Evolutionary conservation across 805 yeast genomes (phyloP).

Genomic region (Lachancea cidri): DNA sequence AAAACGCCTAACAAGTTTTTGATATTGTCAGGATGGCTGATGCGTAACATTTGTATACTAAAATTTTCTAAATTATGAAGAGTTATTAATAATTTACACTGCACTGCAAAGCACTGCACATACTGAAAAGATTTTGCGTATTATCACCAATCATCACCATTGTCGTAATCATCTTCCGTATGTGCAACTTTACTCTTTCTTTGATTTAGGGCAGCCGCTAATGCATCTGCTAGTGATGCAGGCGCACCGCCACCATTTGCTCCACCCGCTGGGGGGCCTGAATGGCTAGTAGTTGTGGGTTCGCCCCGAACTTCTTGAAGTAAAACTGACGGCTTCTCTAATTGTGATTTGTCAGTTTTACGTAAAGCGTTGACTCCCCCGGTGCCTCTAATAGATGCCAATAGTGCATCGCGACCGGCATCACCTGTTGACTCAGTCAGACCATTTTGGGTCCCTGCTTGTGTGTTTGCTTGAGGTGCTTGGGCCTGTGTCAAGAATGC

Average conservation of each 20-base stretch:
- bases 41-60: background rate
- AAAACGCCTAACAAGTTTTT: no score
- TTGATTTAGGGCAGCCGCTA: conserved; percentile 77
- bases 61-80: background rate
- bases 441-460: conserved; percentile 5
- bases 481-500: conserved; percentile 14
- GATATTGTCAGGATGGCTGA: no score
- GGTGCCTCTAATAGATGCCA: conserved; percentile 81
- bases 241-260: conserved; percentile 47
- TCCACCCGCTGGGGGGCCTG: conserved; percentile 35
- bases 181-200: conserved; percentile 87
- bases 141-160: conserved; percentile 66
- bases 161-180: conserved; percentile 86
- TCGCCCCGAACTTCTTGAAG: conserved; percentile 71
- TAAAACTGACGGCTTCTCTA: conserved; percentile 72
- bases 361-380: conserved; percentile 64
- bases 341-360: conserved; percentile 76
- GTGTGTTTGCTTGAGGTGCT: background rate
- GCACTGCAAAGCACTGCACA: background rate
- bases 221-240: conserved; percentile 74
- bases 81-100: background rate
- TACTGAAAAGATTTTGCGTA: background rate
- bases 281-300: conserved; percentile 32
- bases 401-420: conserved; percentile 68
- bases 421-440: conserved; percentile 38